Evolutionary conservation across 2,329 filamentous ascomycete genomes (phyloP).

Genomic region (Penicillium brevicompactum): DNA sequence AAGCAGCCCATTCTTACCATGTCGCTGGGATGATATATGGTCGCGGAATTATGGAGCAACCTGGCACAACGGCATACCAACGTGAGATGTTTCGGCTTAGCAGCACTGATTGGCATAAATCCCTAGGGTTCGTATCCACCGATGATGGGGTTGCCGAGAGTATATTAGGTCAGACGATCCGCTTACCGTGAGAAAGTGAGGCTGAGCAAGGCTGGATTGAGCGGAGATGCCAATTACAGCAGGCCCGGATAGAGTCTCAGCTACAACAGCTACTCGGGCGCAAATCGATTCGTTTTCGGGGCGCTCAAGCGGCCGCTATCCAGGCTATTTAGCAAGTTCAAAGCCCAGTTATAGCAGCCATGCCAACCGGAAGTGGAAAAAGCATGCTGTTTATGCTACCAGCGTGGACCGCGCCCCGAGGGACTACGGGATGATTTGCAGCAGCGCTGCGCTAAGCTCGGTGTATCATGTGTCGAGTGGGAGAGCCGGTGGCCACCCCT

Average conservation of each 20-base stretch:
- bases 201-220: no score
- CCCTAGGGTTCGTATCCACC: neutral
- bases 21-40: neutral
- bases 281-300: neutral
- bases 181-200: no score
- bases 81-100: neutral
- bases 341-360: neutral
- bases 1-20: neutral
- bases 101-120: neutral
- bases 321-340: neutral
- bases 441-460: neutral
- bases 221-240: no score
- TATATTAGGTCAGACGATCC: no score
- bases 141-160: no score
- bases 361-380: neutral
- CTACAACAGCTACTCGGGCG: no score
- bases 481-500: neutral
- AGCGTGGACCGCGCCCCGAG: neutral
- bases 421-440: neutral
- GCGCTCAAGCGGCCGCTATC: neutral
- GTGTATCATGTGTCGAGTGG: neutral
- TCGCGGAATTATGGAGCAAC: neutral
- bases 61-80: neutral
- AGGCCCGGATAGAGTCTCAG: no score
- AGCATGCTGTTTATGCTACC: neutral